A percentile compares a stretch with the other conserved stretches of the same genome.
These are phyloP conservation scores for Populus hybrid DNA, from an alignment of 441 rosid species.

Conservation along the genomic window DNA sequence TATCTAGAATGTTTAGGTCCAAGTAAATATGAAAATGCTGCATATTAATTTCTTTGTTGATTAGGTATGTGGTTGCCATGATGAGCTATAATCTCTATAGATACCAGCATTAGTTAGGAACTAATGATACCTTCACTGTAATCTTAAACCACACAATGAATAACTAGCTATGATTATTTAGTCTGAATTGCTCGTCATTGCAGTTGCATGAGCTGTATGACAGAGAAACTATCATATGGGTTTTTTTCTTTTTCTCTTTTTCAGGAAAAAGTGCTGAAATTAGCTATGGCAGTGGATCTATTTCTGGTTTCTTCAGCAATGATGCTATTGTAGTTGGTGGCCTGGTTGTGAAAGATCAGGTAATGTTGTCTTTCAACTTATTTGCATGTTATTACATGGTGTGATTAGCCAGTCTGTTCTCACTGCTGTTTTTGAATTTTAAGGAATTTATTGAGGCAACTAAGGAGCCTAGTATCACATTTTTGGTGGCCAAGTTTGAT, in stretches of 20 bases:
- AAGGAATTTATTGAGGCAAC: conserved; percentile 89
- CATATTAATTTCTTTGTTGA: not conserved
- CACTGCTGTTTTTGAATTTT: not conserved
- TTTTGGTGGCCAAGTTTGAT: conserved; percentile 76
- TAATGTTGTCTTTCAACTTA: conserved; percentile 16
- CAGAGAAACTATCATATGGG: not conserved
- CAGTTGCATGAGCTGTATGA: not conserved
- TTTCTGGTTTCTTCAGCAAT: conserved; percentile 76
- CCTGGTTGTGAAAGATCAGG: conserved; percentile 67
- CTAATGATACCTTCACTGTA: not conserved
- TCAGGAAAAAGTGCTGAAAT: conserved; percentile 63
- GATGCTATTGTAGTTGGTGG: conserved; percentile 63
- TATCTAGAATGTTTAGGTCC: not conserved
- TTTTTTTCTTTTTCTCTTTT: not conserved
- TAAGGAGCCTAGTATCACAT: conserved; percentile 63
- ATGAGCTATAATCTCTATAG: not conserved
- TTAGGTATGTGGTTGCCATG: not conserved
- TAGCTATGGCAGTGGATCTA: conserved; percentile 68
- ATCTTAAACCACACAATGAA: not conserved
- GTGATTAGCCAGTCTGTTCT: not conserved
- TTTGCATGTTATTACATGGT: not conserved
- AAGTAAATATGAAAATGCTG: not conserved
- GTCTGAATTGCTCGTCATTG: not conserved
- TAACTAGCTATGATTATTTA: not conserved
- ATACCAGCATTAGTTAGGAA: not conserved